Percentiles rank a stretch among this genome's conserved stretches.
phyloP scores from a whole-genome alignment of 2,329 filamentous ascomycete species.

The Akanthomyces muscarius region DNA sequence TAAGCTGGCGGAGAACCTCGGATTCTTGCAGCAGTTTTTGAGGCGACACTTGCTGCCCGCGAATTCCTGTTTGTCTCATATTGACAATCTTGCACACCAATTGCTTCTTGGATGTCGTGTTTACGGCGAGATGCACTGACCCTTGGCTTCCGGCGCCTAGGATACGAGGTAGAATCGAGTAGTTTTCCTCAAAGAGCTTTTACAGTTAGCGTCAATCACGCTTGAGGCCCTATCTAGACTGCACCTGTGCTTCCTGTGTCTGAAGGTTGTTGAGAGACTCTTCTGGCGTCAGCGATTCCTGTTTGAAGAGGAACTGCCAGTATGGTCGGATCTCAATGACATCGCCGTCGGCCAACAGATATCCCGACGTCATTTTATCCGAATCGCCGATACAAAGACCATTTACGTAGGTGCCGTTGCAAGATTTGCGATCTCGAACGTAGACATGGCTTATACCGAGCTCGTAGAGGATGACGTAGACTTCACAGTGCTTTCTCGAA shows the following conservation, averaged over 20 bases:
- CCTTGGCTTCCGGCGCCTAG: constrained; percentile 37
- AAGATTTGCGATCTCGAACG: constrained; percentile 52
- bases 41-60: constrained; percentile 27
- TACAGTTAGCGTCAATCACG: constrained; percentile 6
- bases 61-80: constrained; percentile 34
- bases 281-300: constrained; percentile 25
- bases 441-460: constrained; percentile 43
- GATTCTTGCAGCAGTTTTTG: constrained; percentile 45
- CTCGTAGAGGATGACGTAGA: constrained; percentile 53
- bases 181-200: constrained; percentile 34
- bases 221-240: too few species aligned
- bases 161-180: constrained; percentile 32
- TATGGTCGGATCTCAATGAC: constrained; percentile 39
- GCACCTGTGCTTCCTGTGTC: constrained; percentile 31
- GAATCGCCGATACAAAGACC: constrained; percentile 39
- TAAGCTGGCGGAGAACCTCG: constrained; percentile 49
- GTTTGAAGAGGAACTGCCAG: constrained; percentile 35
- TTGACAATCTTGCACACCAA: constrained; percentile 66
- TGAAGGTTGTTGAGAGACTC: constrained; percentile 30
- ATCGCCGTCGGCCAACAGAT: constrained; percentile 50
- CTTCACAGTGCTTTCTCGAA: constrained; percentile 52
- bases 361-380: constrained; percentile 36
- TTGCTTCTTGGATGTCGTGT: constrained; percentile 52
- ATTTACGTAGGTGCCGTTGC: constrained; percentile 53
- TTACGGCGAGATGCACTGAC: constrained; percentile 37